phyloP scores from a whole-genome alignment of 2,329 filamentous ascomycete genomes.

The Emergomyces pasteurianus region DNA sequence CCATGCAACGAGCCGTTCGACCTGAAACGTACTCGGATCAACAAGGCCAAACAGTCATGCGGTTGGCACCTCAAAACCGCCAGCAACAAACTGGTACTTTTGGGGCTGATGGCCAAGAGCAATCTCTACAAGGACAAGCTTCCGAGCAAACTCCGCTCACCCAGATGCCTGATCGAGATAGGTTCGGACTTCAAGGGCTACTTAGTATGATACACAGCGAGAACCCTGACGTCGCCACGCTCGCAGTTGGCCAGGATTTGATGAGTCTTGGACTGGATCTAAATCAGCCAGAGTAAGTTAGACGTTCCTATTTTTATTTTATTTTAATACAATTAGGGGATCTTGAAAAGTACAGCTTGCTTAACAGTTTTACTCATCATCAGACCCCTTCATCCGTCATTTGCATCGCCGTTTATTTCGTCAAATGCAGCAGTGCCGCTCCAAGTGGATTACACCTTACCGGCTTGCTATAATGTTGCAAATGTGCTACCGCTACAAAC shows the following conservation, averaged over 20 bases:
- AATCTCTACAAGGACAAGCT: slow-evolving; percentile 21
- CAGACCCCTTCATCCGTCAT: slow-evolving; percentile 51
- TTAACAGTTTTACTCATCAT: slow-evolving; percentile 15
- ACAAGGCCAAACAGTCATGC: slow-evolving; percentile 13
- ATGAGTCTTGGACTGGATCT: slow-evolving; percentile 53
- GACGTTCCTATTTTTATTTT: not conserved
- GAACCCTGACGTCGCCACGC: slow-evolving; percentile 39
- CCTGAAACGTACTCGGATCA: slow-evolving; percentile 24
- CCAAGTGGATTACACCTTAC: slow-evolving; percentile 52
- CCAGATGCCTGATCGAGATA: slow-evolving; percentile 49
- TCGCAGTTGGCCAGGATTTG: slow-evolving; percentile 53
- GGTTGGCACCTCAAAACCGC: slow-evolving; percentile 20
- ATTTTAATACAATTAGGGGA: not conserved
- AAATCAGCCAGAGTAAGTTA: slow-evolving; percentile 46
- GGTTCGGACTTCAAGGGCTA: slow-evolving; percentile 49
- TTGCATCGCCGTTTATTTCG: slow-evolving; percentile 51
- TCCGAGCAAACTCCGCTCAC: slow-evolving; percentile 31
- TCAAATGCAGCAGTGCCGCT: slow-evolving; percentile 44
- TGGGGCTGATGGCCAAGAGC: slow-evolving; percentile 18
- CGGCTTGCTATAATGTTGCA: slow-evolving; percentile 52
- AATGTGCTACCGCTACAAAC: slow-evolving; percentile 52
- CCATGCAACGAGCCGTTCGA: slow-evolving; percentile 20
- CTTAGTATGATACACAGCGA: slow-evolving; percentile 45
- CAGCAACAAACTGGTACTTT: slow-evolving; percentile 20
- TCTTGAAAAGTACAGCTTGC: not conserved